Base-by-base conservation (phyloP, 371 early-diverging fungal genomes). In the Mucor lusitanicus region DNA sequence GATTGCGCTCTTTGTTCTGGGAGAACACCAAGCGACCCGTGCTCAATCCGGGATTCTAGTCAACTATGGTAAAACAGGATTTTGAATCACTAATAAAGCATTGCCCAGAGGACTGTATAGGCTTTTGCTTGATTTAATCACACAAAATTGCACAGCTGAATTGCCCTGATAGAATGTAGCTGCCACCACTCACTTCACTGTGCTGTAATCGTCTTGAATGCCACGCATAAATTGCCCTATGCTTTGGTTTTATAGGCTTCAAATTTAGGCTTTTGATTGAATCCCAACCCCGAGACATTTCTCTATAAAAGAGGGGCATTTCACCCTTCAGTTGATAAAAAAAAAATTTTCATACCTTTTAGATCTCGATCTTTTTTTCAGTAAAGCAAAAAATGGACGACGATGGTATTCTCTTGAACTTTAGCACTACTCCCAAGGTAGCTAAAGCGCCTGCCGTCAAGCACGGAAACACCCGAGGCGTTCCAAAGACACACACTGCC, bases 381-480 rank as follows among this genome's bases (percentile, higher is more conserved):
- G n/a, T 12, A 53, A 30, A n/a, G 7, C 32, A 46, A 21, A 64
- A 56, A 56, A 83, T 83, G 83, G 89, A 85, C 64, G 88, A 88
- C 76, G 92, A 90, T 69, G 89, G 91, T 9, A 71, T 92, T 48
- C 74, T 91, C 58, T 75, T 92, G 44, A 91, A 92, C 78, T 80
- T 91, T 70, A 83, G 83, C 30, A 68, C 80, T 13, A 59, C 78
- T 40, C 69, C 76, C 59, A 40, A 61, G 33, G 6, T 54, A 21
- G 42, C 42, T 32, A 63, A 67, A 12, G 50, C 46, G 2, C 59
- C 66, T n/a, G 40, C 3, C 1, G n/a, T 40, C 0, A 64, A 64
- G 33, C n/a, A 46, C 9, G 58, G 58, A 11, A 64, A 56, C 44
- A 40, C 25, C 21, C 59, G 53, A 30, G 60, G 50, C 28, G 66